Conservation (phyloP, 495 filamentous ascomycete genomes). For the Penicillium herquei region DNA sequence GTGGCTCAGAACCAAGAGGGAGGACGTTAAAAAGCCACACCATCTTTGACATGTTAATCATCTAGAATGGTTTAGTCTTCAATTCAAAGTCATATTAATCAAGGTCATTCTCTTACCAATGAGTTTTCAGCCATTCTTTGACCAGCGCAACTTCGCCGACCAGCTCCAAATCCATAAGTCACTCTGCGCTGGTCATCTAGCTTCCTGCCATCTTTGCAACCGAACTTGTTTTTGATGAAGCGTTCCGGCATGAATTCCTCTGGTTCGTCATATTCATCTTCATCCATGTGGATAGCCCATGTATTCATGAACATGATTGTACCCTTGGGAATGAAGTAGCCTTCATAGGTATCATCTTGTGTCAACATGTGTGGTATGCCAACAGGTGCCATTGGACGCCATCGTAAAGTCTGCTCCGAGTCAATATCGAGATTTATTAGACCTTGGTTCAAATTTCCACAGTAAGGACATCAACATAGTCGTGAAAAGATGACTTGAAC, state of each 20-base stretch:
- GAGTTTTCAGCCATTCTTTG: constrained; percentile 32
- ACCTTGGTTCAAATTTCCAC: too few species aligned
- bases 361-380: constrained; percentile 50
- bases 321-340: constrained; percentile 49
- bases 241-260: constrained; percentile 44
- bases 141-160: constrained; percentile 18
- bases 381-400: constrained; percentile 32
- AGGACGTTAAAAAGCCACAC: constrained; percentile 1
- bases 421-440: not conserved
- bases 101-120: not conserved
- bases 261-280: constrained; percentile 34
- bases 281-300: constrained; percentile 44
- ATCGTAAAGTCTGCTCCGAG: constrained; percentile 20
- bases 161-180: constrained; percentile 25
- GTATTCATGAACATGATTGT: constrained; percentile 41
- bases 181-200: constrained; percentile 12
- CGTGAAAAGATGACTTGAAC: too few species aligned
- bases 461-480: too few species aligned
- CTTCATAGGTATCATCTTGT: constrained; percentile 53
- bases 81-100: not conserved
- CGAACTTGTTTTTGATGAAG: constrained; percentile 28
- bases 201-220: not conserved
- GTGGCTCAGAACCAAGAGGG: not conserved
- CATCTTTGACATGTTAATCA: constrained; percentile 5
- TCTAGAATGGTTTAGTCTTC: not conserved